phyloP scores from a whole-genome alignment of 306 rosid genomes.

The Vicia villosa region DNA sequence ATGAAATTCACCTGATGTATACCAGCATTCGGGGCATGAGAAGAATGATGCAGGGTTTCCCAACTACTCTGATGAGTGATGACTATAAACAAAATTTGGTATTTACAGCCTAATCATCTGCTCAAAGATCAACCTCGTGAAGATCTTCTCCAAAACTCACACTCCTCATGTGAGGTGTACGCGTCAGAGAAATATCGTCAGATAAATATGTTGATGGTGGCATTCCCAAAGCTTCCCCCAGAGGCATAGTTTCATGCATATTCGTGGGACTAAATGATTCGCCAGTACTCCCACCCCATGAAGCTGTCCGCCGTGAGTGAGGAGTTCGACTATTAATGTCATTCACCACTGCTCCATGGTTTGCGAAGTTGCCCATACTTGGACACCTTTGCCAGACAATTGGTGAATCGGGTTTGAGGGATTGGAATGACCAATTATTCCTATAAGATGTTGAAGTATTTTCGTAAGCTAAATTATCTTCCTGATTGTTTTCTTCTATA shows the following conservation, averaged over 20 bases:
- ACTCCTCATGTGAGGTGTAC: constrained; percentile 34
- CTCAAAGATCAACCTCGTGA: constrained; percentile 84
- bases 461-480: constrained; percentile 44
- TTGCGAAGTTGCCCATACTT: constrained; percentile 59
- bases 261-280: constrained; percentile 50
- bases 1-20: constrained; percentile 43
- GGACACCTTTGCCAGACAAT: constrained; percentile 56
- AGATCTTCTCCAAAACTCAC: constrained; percentile 71
- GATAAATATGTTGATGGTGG: constrained; percentile 55
- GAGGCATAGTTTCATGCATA: constrained; percentile 44
- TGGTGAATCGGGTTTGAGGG: constrained; percentile 41
- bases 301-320: constrained; percentile 71
- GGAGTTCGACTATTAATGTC: constrained; percentile 30
- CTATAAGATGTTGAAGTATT: constrained; percentile 53
- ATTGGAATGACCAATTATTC: constrained; percentile 47
- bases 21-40: constrained; percentile 31
- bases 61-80: constrained; percentile 50
- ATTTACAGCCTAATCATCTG: constrained; percentile 67
- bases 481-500: constrained; percentile 55
- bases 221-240: constrained; percentile 57
- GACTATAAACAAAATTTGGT: constrained; percentile 73
- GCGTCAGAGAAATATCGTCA: constrained; percentile 45
- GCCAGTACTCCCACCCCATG: constrained; percentile 72
- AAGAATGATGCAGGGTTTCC: constrained; percentile 45
- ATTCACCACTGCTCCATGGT: constrained; percentile 37